Evolutionary conservation across 2,329 filamentous ascomycete genomes (phyloP), one percentile per base, ranked within the genome.

Genomic region (Cadophora gregata): DNA sequence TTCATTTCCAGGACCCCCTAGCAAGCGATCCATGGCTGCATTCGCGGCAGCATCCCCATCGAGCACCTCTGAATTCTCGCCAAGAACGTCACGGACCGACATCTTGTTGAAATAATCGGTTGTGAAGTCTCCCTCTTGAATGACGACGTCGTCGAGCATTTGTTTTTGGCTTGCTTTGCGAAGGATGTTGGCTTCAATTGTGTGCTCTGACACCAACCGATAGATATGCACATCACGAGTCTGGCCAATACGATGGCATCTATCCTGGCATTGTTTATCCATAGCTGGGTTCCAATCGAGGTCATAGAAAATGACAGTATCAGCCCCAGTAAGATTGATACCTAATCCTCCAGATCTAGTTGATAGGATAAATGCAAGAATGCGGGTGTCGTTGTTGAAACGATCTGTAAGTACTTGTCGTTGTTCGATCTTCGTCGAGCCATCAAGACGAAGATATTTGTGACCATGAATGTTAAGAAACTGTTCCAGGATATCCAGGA

Each of bases 221-320:
- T 98, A 99, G 67, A 99, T 98, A 78, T 98, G 95, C 36, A 99
- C 96, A 77, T 99, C 96, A 33, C 96, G 90, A 0, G 96, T 98
- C 79, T 99, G 96, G 1, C 96, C 96, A 72, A 99, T 99, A 71
- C 96, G 93, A 80, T 99, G 96, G 75, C 93, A 96, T 74, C 96
- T 88, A 78, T 99, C 96, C 80, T 99, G 96, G 75, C 96, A 99
- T 79, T 99, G 96, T 79, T 97, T 97, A 82, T 99, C 96, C 96
- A 99, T 99, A 61, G 96, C 96, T 0, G 96, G 96, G 75, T 99
- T 99, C 96, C 96, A 99, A 78, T 99, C 96, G 67, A 98, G 89
- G 76, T 99, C 96, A 80, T 98, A 99, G 79, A 99, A 99, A 72
- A 99, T 97, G 74, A 99, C 96, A 0, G 94, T 97, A 78, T 98